Evolutionary conservation across 1,139 yeast genomes (phyloP), one percentile per base, ranked within the genome.

Genomic region (Arxiozyma slooffiae): DNA sequence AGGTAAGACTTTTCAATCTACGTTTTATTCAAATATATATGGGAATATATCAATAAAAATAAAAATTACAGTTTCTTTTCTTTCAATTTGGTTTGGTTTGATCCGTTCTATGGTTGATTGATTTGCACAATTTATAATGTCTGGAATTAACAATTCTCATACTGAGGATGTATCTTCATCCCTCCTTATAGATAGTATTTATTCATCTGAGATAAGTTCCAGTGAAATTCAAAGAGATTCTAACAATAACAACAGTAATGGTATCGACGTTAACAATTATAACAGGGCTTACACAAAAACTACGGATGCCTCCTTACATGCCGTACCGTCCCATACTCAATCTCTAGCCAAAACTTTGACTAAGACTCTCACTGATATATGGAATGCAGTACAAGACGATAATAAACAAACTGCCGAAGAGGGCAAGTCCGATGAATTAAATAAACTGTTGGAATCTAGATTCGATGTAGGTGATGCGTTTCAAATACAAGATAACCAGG

Each of bases 401-500:
- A 61, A 60, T 36, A 47, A 47, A 48, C 64, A 60, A 43, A 52
- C 62, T 1, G 56, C 51, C 11, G 48, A 48, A 26, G 55, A 54
- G 11, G 38, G 44, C 17, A 49, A 49, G 7, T 37, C 50, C 7
- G 48, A 48, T 4, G 55, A 55, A 46, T 49, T 58, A 38, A 58
- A 58, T 41, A 53, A 49, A 26, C 48, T 61, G 7, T 46, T 66
- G 39, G 55, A 56, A 38, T 54, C 57, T 6, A 51, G 57, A 42
- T 63, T 64, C 46, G 68, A 62, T 46, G 48, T 63, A 1, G 67
- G 59, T 9, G 68, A 64, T 54, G 68, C 68, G 7, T 42, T 63
- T 34, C 54, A 60, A 47, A 30, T 63, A 46, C 49, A 56, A 18
- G 52, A 50, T 16, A 57, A 55, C 40, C 41, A 52, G 24, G 52